Conservation (phyloP, 306 rosid genomes). For the Aeschynomene evenia region DNA sequence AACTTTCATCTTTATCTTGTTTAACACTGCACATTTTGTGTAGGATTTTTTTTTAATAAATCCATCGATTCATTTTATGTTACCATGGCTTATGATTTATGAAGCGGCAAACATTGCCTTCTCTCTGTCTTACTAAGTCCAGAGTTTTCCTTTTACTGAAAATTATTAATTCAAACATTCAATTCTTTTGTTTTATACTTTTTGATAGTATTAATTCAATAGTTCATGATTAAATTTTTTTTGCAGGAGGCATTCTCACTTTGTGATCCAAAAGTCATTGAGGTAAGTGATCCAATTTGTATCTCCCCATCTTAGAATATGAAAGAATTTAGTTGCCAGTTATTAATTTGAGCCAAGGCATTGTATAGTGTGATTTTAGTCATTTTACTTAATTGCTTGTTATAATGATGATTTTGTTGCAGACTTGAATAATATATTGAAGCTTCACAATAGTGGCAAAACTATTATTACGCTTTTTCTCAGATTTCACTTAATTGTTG, state of each 20-base stretch:
- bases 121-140: neutral
- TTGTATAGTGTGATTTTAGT: neutral
- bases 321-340: constrained; percentile 12
- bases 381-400: neutral
- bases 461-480: neutral
- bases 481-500: neutral
- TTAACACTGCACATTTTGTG: neutral
- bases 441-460: neutral
- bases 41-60: neutral
- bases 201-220: constrained; percentile 1
- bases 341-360: constrained; percentile 4
- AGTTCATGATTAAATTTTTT: constrained; percentile 8
- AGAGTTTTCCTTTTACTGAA: neutral
- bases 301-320: neutral
- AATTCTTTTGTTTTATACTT: neutral
- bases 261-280: constrained; percentile 73
- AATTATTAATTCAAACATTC: neutral
- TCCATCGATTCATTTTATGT: neutral
- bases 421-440: neutral
- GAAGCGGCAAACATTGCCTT: neutral
- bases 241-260: constrained; percentile 87
- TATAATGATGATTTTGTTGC: neutral
- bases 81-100: neutral
- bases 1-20: neutral
- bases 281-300: constrained; percentile 54